Evolutionary conservation across 768 basidiomycete genomes (phyloP), one percentile per base, ranked within the genome.

Genomic region (Pulveroboletus sp.): DNA sequence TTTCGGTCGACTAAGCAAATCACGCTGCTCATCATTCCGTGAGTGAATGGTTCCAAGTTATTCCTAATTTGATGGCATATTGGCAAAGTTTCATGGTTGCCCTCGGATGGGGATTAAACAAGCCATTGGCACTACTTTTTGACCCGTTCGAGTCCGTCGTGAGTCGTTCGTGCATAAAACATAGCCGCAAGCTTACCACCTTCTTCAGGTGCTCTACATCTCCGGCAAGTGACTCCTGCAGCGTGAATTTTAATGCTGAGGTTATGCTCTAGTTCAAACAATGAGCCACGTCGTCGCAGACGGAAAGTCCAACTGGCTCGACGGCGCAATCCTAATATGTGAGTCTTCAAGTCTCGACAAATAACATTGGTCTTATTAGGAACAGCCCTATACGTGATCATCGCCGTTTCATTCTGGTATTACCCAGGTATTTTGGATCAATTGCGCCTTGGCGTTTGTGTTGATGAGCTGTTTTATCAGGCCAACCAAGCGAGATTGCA

Each of bases 121-220:
- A 91, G 60, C 87, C 89, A 10, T 63, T 89, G 45, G 84, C 83
- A 14, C 72, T 94, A 46, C 74, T 94, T 31, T 94, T 95, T 60
- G 94, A 95, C 64, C 88, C 91, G 2, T 94, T 87, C 63, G 89
- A 94, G 71, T 86, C 87, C 1, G 72, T 94, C 38, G 82, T 82
- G 35, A 57, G 74, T 42, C 63, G 5, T 24, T 32, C 20, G 10
- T 6, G 34, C 27, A 3, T 21, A 45, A 24, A 35, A 25, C 6
- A 24, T 9, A 14, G 1, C 24, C 34, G 16, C 21, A 33, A 29
- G 39, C 47, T 69, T 14, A 65, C 31, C 48, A 29, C 10, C 11
- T 41, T 39, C 8, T 10, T 31, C 47, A 66, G 66, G 67, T 72
- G 21, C 62, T 71, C 5, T 74, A 73, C 45, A 61, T 73, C 29